Base-by-base conservation (phyloP, 495 filamentous ascomycete species). In the Copromyces sp. region DNA sequence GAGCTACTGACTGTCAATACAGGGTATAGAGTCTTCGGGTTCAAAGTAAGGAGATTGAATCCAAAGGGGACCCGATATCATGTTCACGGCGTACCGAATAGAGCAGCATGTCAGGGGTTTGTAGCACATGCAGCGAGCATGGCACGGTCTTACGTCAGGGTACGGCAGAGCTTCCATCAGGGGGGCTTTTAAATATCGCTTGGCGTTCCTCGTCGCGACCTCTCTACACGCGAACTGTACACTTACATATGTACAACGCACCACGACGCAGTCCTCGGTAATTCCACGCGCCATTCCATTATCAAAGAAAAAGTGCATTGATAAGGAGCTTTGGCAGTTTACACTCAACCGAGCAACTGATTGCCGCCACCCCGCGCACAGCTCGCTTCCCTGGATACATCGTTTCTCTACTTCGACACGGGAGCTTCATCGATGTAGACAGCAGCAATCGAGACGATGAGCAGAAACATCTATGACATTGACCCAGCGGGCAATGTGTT, bases 401-500 rank as follows among this genome's bases (percentile, higher is more conserved):
- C 39, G 45, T 45, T 32, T 47, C 39, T 35, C 69, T 12, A 32
- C 69, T 68, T 61, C 32, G 35, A 41, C 47, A 16, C 12, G n/a
- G 32, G 24, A 61, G 53, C 53, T 16, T 61, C 39, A 61, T 75
- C 71, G 74, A 74, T 69, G 73, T 68, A 72, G 45, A 20, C 73
- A 71, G 68, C 71, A 37, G 24, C 47, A 29, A 61, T 61, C 53
- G 12, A 61, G 53, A 73, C 75, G 24, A 80, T 80, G 78, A 79
- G 78, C 73, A 77, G 72, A 29, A 77, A 47, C 42, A 76, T 79
- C 74, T 77, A 77, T 74, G 81, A 83, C 72, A 78, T 81, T 71
- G 80, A 83, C 76, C 77, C 80, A 72, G 79, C 81, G 73, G 81
- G 81, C 70, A 77, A 81, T 39, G 75, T 81, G 69, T 74, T 80